Base-by-base conservation (phyloP, 2,329 filamentous ascomycete species). In the Fusarium setosum region DNA sequence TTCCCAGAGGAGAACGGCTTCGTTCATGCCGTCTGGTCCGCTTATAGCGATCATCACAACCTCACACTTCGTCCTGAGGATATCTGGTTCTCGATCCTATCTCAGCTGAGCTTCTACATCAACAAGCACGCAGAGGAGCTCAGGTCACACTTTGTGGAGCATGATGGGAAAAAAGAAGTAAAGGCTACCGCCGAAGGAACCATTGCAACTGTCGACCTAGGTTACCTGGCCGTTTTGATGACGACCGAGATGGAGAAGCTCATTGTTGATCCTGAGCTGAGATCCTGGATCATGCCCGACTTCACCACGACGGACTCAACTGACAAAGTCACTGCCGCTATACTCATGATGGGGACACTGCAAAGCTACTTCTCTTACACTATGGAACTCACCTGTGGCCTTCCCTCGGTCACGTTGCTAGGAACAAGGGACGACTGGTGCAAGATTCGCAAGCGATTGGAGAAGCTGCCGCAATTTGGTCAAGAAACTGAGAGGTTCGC, bases 331-430 rank as follows among this genome's bases (percentile, higher is more conserved):
- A 76, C 81, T 3, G 81, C 81, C 0, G 73, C 80, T 0, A 74
- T 86, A 4, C 44, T 85, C 3, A 82, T 87, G 75, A 86, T 87
- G 83, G 82, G 80, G 3, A 72, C 79, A 0, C 72, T 86, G 74
- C 79, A 85, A 65, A 76, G 80, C 18, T 87, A 85, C 63, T 87
- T 86, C 58, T 53, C 44, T 1, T 67, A 61, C 17, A 13, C 10
- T 2, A 41, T 51, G 15, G 2, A 0, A 2, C 4, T 64, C 2
- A 83, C 79, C 62, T 87, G 84, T 61, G 85, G 84, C 0, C 74
- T 88, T 3, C 86, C 85, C 0, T 80, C 79, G 0, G 82, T 87
- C 1, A 87, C 84, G 0, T 72, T 88, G 2, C 75, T 83, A 0
- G 85, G 85, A 3, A 76, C 82, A 35, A 68, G 75, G 12, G 56